A percentile compares a stretch with the other conserved stretches of the same genome.
Evolutionary conservation across 2,329 filamentous ascomycete genomes (phyloP).

Genomic region (Bipolaris sorokiniana): DNA sequence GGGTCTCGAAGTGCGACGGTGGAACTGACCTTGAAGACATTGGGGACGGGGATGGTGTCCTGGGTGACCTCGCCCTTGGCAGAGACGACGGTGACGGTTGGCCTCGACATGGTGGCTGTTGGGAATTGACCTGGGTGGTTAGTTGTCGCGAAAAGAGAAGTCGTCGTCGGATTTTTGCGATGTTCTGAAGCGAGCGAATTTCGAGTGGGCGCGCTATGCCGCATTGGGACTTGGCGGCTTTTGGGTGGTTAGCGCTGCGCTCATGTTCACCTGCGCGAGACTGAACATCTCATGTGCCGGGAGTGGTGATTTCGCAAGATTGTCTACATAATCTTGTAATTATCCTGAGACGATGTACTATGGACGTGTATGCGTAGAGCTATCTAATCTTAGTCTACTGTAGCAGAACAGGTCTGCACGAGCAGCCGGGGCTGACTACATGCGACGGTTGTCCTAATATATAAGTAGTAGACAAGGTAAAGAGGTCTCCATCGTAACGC

Average conservation of each 20-base stretch:
- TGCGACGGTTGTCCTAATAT: not conserved
- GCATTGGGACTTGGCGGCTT: not conserved
- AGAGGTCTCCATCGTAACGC: not conserved
- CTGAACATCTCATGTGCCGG: not conserved
- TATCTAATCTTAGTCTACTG: not conserved
- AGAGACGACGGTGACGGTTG: slow-evolving; percentile 96
- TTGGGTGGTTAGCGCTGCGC: not conserved
- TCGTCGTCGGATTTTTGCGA: slow-evolving; percentile 10
- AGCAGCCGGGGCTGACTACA: not conserved
- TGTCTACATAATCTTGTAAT: not conserved
- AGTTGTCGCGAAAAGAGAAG: slow-evolving; percentile 29
- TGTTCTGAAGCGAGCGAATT: slow-evolving; percentile 9
- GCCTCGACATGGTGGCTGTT: slow-evolving; percentile 72
- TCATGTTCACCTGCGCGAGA: not conserved
- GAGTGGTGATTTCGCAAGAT: not conserved
- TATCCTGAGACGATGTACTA: not conserved
- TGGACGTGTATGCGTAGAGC: not conserved
- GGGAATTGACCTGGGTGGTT: slow-evolving; percentile 39
- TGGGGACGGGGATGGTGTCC: slow-evolving; percentile 88
- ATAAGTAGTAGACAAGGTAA: not conserved
- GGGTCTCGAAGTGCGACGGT: slow-evolving; percentile 20
- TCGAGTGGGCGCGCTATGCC: slow-evolving; percentile 11
- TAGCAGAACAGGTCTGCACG: not conserved
- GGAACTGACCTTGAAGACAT: slow-evolving; percentile 77
- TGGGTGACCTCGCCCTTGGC: slow-evolving; percentile 93